These are phyloP conservation scores for Linum usitatissimum DNA, from an alignment of 345 rosid genomes.

Conservation along the genomic window DNA sequence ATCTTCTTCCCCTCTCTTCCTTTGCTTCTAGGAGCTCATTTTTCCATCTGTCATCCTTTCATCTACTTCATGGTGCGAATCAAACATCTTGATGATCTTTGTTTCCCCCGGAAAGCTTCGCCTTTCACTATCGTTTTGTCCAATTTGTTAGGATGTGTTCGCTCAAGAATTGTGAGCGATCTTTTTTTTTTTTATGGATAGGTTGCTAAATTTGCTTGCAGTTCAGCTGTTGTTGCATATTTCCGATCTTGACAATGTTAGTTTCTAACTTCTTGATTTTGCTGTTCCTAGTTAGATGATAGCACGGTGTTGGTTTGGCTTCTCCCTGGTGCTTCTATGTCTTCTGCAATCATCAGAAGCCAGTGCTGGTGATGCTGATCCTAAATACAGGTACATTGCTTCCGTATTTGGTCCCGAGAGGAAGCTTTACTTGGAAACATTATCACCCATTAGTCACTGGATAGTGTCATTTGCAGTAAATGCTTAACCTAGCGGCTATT, in stretches of 20 bases:
- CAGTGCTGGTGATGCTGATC: slow-evolving; percentile 3
- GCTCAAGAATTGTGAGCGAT: neutral
- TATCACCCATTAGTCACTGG: too few relatives aligned
- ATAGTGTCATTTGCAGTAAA: too few relatives aligned
- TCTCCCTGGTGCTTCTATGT: slow-evolving; percentile 1
- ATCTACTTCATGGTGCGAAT: too few relatives aligned
- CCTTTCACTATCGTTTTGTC: neutral
- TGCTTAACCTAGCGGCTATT: neutral
- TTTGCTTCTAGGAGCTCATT: too few relatives aligned
- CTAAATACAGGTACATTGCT: neutral
- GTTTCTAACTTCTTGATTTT: neutral
- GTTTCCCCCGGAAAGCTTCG: too few relatives aligned
- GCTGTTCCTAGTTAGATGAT: neutral
- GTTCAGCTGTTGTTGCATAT: neutral
- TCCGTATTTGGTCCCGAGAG: neutral
- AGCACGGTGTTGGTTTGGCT: neutral
- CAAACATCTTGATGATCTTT: too few relatives aligned
- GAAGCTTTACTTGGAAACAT: too few relatives aligned
- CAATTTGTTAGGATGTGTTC: neutral
- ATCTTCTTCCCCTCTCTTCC: too few relatives aligned
- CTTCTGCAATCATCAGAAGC: neutral
- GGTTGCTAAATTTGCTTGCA: neutral
- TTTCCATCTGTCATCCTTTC: too few relatives aligned
- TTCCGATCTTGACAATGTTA: neutral
- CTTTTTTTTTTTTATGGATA: too few relatives aligned